Evolutionary conservation across 345 rosid species (phyloP), one percentile per base, ranked within the genome.

Genomic region (Chamaenerion angustifolium): DNA sequence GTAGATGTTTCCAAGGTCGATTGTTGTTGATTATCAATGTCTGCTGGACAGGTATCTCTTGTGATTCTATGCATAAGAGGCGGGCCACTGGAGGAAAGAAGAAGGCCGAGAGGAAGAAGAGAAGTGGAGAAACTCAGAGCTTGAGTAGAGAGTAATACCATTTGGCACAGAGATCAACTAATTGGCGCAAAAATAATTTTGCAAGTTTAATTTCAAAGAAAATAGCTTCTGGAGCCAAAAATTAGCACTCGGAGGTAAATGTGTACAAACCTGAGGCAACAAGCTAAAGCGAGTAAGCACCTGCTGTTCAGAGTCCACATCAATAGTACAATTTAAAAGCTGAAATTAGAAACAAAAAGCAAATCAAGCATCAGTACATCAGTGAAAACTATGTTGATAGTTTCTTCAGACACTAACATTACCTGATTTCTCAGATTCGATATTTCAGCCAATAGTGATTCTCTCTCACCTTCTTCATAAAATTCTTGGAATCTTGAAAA

Each of bases 381-480:
- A 40, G 25, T 11, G 43, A 49, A 10, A 25, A 16, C 11, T n/a
- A 43, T 8, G 2, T 16, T 3, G 40, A 40, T 46, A 40, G 35
- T 41, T 10, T n/a, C 14, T 40, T 10, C 18, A 48, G 6, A 16
- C 5, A 14, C 19, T 0, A 4, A 37, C 9, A n/a, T 57, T 58
- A 92, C 98, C 95, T 87, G 88, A 60, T 77, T 79, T 52, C 85
- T 72, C 60, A 87, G 70, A 52, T 67, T 65, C 44, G 94, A 71
- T 43, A 83, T 61, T 73, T 92, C 96, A 35, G 73, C 82, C 58
- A 66, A 49, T 52, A 87, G 80, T 68, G 87, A 68, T 52, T 83
- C 95, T 58, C 92, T 76, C 74, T 92, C 98, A 47, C 98, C 98
- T 72, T 87, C 98, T 61, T 87, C 88, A 51, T 87, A 92, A 56